These are phyloP conservation scores for Amanita rubescens DNA, from an alignment of 768 basidiomycete species.

Conservation along the genomic window DNA sequence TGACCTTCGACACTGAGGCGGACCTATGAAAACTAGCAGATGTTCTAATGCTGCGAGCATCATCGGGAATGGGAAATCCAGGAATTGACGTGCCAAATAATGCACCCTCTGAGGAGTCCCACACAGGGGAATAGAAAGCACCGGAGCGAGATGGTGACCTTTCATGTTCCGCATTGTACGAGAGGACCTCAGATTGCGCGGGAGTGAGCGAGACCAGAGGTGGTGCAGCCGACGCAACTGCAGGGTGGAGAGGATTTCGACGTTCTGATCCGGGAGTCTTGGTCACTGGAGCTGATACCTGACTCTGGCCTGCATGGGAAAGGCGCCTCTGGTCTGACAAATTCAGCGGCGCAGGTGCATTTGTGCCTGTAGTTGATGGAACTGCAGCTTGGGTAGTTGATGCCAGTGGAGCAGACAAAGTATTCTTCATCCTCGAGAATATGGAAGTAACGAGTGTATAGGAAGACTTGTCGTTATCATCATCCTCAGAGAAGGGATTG, in stretches of 20 bases:
- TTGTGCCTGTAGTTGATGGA: conserved; percentile 21
- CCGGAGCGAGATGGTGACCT: conserved; percentile 47
- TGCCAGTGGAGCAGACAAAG: conserved; percentile 60
- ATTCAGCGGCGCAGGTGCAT: conserved; percentile 21
- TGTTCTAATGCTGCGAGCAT: conserved; percentile 81
- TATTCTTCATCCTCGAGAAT: conserved; percentile 75
- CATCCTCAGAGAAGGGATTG: conserved; percentile 91
- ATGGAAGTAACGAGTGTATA: conserved; percentile 79
- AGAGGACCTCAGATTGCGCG: conserved; percentile 71
- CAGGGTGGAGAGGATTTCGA: conserved; percentile 46
- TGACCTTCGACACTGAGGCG: conserved; percentile 86
- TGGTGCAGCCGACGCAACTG: conserved; percentile 58
- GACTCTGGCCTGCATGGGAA: conserved; percentile 38
- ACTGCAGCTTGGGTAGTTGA: conserved; percentile 40
- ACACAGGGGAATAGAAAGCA: conserved; percentile 41
- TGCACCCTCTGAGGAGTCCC: conserved; percentile 48
- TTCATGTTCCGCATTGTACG: conserved; percentile 61
- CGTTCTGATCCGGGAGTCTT: conserved; percentile 46
- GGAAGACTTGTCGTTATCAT: conserved; percentile 83
- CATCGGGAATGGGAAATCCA: conserved; percentile 89
- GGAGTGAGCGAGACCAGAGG: conserved; percentile 83
- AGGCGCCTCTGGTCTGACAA: conserved; percentile 51
- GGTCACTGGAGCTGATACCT: conserved; percentile 40
- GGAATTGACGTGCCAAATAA: conserved; percentile 75
- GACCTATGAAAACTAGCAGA: conserved; percentile 63